Percentiles rank a stretch among this genome's conserved stretches.
These are phyloP conservation scores for Metroxylon sagu DNA, from an alignment of 176 grass and related monocot genomes.

Conservation along the genomic window DNA sequence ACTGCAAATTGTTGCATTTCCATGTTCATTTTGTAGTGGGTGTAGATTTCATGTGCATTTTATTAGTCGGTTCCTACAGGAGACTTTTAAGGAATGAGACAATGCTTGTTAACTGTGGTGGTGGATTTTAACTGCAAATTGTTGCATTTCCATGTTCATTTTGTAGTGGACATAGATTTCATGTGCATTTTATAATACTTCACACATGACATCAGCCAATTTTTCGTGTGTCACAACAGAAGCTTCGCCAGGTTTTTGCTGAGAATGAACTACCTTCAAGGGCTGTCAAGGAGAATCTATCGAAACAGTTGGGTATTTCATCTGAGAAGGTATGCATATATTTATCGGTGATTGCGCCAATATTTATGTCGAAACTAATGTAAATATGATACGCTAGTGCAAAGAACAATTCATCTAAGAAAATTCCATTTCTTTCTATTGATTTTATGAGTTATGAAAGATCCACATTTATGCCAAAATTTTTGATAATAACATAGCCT, in stretches of 20 bases:
- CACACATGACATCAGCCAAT: conserved; percentile 3
- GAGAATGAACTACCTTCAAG: conserved; percentile 82
- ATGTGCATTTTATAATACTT: too few relatives aligned
- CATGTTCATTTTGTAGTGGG: too few relatives aligned
- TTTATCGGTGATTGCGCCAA: background rate
- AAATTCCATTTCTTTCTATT: background rate
- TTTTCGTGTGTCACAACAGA: conserved; percentile 36
- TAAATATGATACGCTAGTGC: background rate
- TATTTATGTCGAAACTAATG: background rate
- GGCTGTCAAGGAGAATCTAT: conserved; percentile 66
- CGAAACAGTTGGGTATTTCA: conserved; percentile 63
- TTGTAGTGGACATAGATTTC: too few relatives aligned
- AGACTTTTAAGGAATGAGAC: background rate
- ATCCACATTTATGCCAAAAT: too few relatives aligned
- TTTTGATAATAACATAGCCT: too few relatives aligned
- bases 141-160: too few relatives aligned
- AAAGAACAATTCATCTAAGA: background rate
- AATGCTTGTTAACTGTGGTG: background rate
- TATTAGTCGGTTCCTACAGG: too few relatives aligned
- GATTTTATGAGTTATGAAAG: too few relatives aligned
- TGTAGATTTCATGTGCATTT: too few relatives aligned
- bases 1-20: background rate
- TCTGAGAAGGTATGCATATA: conserved; percentile 58
- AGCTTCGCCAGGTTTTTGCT: conserved; percentile 64
- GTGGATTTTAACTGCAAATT: background rate